Percentiles rank a stretch among this genome's conserved stretches.
Conservation (phyloP, 805 yeast genomes). For the Torulaspora delbrueckii region DNA sequence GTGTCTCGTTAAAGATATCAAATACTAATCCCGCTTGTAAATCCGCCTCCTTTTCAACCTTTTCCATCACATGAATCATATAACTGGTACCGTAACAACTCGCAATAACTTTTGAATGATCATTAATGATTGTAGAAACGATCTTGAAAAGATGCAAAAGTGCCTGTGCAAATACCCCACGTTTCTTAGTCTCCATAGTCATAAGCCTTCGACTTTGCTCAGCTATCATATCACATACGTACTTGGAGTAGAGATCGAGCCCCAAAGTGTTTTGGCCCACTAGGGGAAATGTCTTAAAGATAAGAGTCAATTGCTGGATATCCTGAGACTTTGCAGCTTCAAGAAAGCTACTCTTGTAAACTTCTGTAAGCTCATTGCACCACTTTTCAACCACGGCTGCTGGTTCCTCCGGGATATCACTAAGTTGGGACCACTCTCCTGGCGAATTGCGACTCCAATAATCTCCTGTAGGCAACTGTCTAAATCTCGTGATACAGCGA, state of each 20-base stretch:
- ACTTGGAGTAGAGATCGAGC: slow-evolving; percentile 72
- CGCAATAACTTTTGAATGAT: slow-evolving; percentile 75
- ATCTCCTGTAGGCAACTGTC: slow-evolving; percentile 49
- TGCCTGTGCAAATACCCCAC: slow-evolving; percentile 47
- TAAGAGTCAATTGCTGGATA: slow-evolving; percentile 66
- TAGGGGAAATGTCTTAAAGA: slow-evolving; percentile 83
- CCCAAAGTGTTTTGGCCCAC: slow-evolving; percentile 71
- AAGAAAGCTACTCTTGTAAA: slow-evolving; percentile 60
- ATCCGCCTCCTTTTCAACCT: slow-evolving; percentile 83
- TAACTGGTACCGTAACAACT: slow-evolving; percentile 62
- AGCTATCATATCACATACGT: slow-evolving; percentile 79
- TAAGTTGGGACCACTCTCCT: slow-evolving; percentile 74
- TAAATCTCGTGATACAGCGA: slow-evolving; percentile 50
- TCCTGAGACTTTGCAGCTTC: slow-evolving; percentile 63
- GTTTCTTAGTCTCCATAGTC: slow-evolving; percentile 42
- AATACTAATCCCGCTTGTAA: slow-evolving; percentile 85
- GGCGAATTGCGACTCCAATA: slow-evolving; percentile 65
- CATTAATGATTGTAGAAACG: slow-evolving; percentile 76
- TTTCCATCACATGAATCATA: slow-evolving; percentile 61
- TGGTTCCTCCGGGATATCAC: slow-evolving; percentile 81
- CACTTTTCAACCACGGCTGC: slow-evolving; percentile 50
- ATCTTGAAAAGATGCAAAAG: slow-evolving; percentile 71
- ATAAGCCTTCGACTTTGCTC: slow-evolving; percentile 69
- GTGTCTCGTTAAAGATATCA: slow-evolving; percentile 77
- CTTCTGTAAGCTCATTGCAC: slow-evolving; percentile 50